Evolutionary conservation across 192 early-diverging fungal species (phyloP).

Genomic region (Endogone sp.): DNA sequence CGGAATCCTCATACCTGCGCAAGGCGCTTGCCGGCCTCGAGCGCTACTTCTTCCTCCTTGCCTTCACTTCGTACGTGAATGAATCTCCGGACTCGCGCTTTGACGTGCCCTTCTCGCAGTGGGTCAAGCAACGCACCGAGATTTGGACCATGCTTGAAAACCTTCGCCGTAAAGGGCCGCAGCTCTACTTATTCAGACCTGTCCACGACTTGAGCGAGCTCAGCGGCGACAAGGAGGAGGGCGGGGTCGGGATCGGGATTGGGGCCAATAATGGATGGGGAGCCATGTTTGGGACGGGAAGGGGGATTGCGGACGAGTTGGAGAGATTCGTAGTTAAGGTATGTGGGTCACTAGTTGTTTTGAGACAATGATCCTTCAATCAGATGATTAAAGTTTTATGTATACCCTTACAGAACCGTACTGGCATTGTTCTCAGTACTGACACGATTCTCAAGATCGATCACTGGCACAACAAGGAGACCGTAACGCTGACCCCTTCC

Average conservation of each 20-base stretch:
- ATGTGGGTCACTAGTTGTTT: slow-evolving; percentile 7
- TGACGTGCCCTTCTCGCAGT: slow-evolving; percentile 21
- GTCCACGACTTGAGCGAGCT: slow-evolving; percentile 48
- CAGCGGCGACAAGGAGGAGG: not conserved
- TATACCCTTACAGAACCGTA: slow-evolving; percentile 31
- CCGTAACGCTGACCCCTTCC: not conserved
- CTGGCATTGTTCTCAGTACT: slow-evolving; percentile 48
- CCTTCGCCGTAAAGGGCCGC: slow-evolving; percentile 36
- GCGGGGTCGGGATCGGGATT: not conserved
- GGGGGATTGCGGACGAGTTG: slow-evolving; percentile 32
- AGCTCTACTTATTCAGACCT: slow-evolving; percentile 49
- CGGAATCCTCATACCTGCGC: slow-evolving; percentile 17
- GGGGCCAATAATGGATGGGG: slow-evolving; percentile 1
- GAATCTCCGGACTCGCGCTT: slow-evolving; percentile 21
- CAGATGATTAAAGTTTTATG: too few species aligned
- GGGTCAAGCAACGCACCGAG: slow-evolving; percentile 37
- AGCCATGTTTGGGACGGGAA: not conserved
- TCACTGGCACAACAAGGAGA: slow-evolving; percentile 34
- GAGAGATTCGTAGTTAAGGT: slow-evolving; percentile 55
- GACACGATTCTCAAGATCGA: slow-evolving; percentile 63
- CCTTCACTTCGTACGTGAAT: slow-evolving; percentile 49
- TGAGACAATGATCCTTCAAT: not conserved
- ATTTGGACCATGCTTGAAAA: slow-evolving; percentile 51
- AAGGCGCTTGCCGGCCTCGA: slow-evolving; percentile 50
- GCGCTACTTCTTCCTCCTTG: slow-evolving; percentile 56